These are phyloP conservation scores for Sugiyamaella neomexicana DNA, from an alignment of 1,139 yeast species.

Conservation along the genomic window DNA sequence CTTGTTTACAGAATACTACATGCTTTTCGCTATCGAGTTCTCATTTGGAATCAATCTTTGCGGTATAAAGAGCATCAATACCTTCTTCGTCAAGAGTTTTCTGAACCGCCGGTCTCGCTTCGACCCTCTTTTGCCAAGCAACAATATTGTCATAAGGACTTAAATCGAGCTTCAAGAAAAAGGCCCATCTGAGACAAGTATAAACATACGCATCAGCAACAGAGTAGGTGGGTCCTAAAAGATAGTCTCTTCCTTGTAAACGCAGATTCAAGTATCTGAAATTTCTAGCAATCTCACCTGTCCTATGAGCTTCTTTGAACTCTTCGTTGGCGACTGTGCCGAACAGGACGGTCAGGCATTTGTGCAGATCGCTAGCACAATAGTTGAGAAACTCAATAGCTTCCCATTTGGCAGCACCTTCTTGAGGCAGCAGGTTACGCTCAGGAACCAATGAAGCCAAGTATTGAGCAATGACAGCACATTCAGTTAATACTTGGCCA, in stretches of 20 bases:
- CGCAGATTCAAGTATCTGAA: slow-evolving; percentile 1
- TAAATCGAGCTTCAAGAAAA: slow-evolving; percentile 1
- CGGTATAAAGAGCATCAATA: neutral
- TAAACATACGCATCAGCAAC: slow-evolving; percentile 9
- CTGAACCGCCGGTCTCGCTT: slow-evolving; percentile 2
- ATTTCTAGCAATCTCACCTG: slow-evolving; percentile 4
- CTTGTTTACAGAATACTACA: no score
- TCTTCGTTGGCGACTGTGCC: slow-evolving; percentile 10
- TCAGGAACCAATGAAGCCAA: slow-evolving; percentile 11
- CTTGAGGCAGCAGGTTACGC: slow-evolving; percentile 6
- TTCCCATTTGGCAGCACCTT: slow-evolving; percentile 10
- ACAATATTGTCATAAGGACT: neutral
- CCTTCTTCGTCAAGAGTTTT: slow-evolving; percentile 9
- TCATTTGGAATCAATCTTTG: neutral
- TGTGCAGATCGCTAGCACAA: slow-evolving; percentile 11
- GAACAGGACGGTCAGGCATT: slow-evolving; percentile 2
- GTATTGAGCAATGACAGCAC: slow-evolving; percentile 9
- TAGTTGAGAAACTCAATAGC: slow-evolving; percentile 7
- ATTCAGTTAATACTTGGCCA: slow-evolving; percentile 10
- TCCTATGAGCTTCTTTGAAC: slow-evolving; percentile 12
- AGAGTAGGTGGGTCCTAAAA: slow-evolving; percentile 2
- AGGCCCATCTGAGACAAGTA: slow-evolving; percentile 10
- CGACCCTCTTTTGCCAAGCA: slow-evolving; percentile 13
- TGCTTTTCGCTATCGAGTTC: neutral
- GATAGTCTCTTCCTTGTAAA: neutral